Evolutionary conservation across 2,329 filamentous ascomycete genomes (phyloP).

Genomic region (Epichloe baconii): DNA sequence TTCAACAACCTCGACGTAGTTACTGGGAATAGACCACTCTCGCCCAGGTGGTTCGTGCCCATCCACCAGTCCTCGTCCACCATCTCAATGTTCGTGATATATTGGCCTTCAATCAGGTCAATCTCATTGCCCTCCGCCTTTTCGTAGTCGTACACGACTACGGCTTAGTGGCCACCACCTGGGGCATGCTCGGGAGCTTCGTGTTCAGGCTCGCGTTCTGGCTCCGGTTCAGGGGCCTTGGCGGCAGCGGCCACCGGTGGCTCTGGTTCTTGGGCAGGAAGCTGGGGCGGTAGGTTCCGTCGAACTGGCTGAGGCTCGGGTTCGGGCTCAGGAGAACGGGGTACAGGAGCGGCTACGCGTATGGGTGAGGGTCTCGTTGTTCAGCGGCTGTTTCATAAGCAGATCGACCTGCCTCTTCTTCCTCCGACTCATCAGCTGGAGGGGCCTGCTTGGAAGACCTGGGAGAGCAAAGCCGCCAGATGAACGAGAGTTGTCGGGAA

Average conservation of each 20-base stretch:
- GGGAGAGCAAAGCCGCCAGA: slow-evolving; percentile 68
- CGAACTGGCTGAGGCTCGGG: slow-evolving; percentile 32
- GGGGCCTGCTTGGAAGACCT: slow-evolving; percentile 54
- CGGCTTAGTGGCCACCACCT: slow-evolving; percentile 52
- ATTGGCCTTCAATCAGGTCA: slow-evolving; percentile 76
- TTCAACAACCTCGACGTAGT: slow-evolving; percentile 82
- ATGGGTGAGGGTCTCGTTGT: slow-evolving; percentile 59
- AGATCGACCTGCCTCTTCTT: slow-evolving; percentile 40
- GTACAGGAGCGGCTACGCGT: slow-evolving; percentile 74
- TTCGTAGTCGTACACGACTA: slow-evolving; percentile 91
- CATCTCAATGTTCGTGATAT: slow-evolving; percentile 87
- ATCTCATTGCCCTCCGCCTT: slow-evolving; percentile 97
- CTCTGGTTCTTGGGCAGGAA: slow-evolving; percentile 49
- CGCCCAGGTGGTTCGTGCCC: slow-evolving; percentile 74
- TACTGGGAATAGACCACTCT: slow-evolving; percentile 86
- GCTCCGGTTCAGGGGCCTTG: slow-evolving; percentile 40
- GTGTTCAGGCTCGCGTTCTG: slow-evolving; percentile 22
- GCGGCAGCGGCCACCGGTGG: slow-evolving; percentile 48
- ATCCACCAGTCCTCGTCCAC: slow-evolving; percentile 99
- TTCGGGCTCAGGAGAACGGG: slow-evolving; percentile 44
- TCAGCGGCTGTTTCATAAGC: slow-evolving; percentile 18
- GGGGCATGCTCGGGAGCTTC: slow-evolving; percentile 17
- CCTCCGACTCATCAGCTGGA: slow-evolving; percentile 34
- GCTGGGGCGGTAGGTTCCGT: slow-evolving; percentile 46
- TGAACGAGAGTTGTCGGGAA: slow-evolving; percentile 53